Evolutionary conservation across 2,329 filamentous ascomycete species (phyloP).

Genomic region (Fulvia fulva): DNA sequence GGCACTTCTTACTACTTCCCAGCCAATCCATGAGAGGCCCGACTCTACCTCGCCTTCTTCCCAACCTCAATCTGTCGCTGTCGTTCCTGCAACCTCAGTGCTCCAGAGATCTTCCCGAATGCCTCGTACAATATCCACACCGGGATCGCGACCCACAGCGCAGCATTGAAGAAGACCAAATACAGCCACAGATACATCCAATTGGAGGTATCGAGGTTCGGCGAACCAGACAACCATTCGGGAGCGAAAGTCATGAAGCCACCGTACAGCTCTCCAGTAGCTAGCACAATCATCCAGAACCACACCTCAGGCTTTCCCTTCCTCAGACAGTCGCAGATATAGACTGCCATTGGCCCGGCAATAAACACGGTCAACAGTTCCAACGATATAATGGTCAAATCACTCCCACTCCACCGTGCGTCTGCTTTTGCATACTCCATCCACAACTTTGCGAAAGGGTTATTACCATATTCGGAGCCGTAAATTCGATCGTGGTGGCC

Average conservation of each 20-base stretch:
- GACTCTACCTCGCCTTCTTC: conserved; percentile 19
- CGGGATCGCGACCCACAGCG: conserved; percentile 58
- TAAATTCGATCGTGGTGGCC: conserved; percentile 53
- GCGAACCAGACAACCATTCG: conserved; percentile 59
- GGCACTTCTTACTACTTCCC: too few species aligned
- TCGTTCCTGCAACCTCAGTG: conserved; percentile 14
- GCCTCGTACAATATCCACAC: conserved; percentile 55
- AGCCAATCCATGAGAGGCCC: too few species aligned
- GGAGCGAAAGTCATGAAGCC: conserved; percentile 64
- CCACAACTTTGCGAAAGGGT: conserved; percentile 55
- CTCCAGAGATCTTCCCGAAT: conserved; percentile 38
- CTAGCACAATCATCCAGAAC: conserved; percentile 57
- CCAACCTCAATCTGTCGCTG: conserved; percentile 3
- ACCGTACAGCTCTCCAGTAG: conserved; percentile 62
- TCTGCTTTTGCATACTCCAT: conserved; percentile 65
- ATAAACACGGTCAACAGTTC: conserved; percentile 60
- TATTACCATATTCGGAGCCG: conserved; percentile 55
- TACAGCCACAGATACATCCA: conserved; percentile 63
- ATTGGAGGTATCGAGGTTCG: conserved; percentile 56
- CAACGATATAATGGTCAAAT: conserved; percentile 56
- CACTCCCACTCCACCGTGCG: conserved; percentile 56
- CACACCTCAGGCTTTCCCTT: conserved; percentile 41
- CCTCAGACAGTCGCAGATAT: conserved; percentile 49
- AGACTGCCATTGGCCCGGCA: conserved; percentile 55
- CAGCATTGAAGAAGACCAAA: conserved; percentile 59